Base-by-base conservation (phyloP, 2,329 filamentous ascomycete species). In the Phoma sp. region DNA sequence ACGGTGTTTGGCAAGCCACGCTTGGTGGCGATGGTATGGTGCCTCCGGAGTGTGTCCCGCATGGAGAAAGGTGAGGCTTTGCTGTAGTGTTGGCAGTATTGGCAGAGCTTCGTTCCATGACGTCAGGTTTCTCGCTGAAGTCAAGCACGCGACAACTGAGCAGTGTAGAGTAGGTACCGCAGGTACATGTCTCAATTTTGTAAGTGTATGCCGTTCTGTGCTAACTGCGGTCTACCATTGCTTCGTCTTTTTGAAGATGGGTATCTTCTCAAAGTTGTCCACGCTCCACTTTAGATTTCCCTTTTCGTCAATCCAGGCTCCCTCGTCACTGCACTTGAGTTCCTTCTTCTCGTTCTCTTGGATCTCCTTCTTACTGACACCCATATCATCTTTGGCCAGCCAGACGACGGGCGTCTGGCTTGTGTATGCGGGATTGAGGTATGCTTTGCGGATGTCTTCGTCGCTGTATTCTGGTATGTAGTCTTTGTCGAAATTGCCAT, bases 341-440 rank as follows among this genome's bases (percentile, higher is more conserved):
- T 68, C 71, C 7, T 39, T 57, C 22, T 65, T 60, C 45, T 72
- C 69, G 45, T 68, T 71, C 58, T 73, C 68, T 15, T 58, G 54
- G 9, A 72, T 61, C 43, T 73, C 70, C 6, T 59, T 66, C 55
- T 72, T 68, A 38, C 65, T 73, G 5, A 71, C 70, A 13, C 70
- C 70, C 53, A 71, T 68, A 17, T 61, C 57, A 38, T 76, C 73
- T 43, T 55, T 68, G 17, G 72, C 64, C 17, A 76, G 24, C 72
- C 73, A 75, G 7, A 74, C 59, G n/a, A 71, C 29, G 0, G 73
- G 71, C 36, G 71, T 72, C 37, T 61, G 61, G 37, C 66, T 71
- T n/a, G 69, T 69, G 24, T 71, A 71, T 27, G 67, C 72, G 3
- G 73, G 73, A 43, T 76, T 69, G 22, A 71, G 40, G 44, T 75